Percentiles rank a stretch among this genome's conserved stretches.
These are phyloP conservation scores for Daedaleopsis nitida DNA, from an alignment of 768 basidiomycete species.

Conservation along the genomic window DNA sequence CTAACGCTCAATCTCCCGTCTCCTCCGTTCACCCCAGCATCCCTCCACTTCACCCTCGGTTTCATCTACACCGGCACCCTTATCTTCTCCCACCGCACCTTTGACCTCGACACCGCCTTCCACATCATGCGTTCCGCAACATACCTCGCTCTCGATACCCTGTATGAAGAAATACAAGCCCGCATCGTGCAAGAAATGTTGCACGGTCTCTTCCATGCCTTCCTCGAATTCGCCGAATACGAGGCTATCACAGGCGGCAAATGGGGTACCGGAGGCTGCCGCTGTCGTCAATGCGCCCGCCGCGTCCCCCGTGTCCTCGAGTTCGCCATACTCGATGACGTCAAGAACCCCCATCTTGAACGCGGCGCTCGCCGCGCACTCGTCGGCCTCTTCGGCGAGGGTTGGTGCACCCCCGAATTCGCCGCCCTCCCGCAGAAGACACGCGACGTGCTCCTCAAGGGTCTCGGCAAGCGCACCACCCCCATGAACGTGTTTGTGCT, in stretches of 20 bases:
- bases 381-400: conserved; percentile 83
- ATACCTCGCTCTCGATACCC: conserved; percentile 74
- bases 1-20: conserved; percentile 75
- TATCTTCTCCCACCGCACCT: conserved; percentile 87
- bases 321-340: conserved; percentile 77
- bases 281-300: conserved; percentile 80
- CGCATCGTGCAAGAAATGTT: conserved; percentile 86
- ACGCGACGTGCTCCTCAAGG: conserved; percentile 70
- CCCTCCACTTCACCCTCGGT: conserved; percentile 90
- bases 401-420: conserved; percentile 86
- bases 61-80: conserved; percentile 96
- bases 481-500: conserved; percentile 68
- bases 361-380: conserved; percentile 73
- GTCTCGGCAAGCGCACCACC: conserved; percentile 68
- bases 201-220: conserved; percentile 87
- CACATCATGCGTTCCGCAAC: conserved; percentile 81
- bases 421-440: conserved; percentile 66
- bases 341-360: conserved; percentile 71
- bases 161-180: conserved; percentile 80
- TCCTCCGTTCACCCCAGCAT: conserved; percentile 93
- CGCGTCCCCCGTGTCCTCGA: conserved; percentile 82
- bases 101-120: conserved; percentile 91
- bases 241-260: conserved; percentile 71
- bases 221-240: conserved; percentile 77
- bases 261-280: conserved; percentile 84